Conservation (phyloP, 2,329 filamentous ascomycete genomes). For the Calonectria henricotiae region DNA sequence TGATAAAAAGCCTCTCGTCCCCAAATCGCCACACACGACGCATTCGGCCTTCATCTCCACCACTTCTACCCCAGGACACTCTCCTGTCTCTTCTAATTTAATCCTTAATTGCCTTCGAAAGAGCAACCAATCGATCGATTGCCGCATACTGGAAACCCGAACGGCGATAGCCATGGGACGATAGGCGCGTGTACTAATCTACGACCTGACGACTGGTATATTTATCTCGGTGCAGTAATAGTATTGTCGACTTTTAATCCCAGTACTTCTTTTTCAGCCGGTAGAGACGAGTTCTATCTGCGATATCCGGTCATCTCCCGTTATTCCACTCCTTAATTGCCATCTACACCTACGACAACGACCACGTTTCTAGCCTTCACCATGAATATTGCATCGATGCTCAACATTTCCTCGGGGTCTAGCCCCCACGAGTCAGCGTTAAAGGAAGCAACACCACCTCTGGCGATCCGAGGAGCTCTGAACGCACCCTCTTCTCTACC, state of each 20-base stretch:
- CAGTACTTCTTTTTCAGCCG: conserved; percentile 13
- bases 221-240: conserved; percentile 37
- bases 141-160: conserved; percentile 26
- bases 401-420: conserved; percentile 48
- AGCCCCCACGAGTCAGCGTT: conserved; percentile 33
- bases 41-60: conserved; percentile 33
- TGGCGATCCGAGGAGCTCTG: conserved; percentile 29
- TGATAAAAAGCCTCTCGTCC: conserved; percentile 44
- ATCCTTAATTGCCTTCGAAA: conserved; percentile 48
- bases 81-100: conserved; percentile 38
- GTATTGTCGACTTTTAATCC: conserved; percentile 39
- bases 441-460: conserved; percentile 35
- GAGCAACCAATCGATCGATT: conserved; percentile 42
- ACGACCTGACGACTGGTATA: conserved; percentile 37
- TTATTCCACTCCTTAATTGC: conserved; percentile 29
- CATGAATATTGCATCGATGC: conserved; percentile 46
- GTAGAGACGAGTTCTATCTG: conserved; percentile 18
- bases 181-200: conserved; percentile 41
- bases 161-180: conserved; percentile 40
- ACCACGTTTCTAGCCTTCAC: conserved; percentile 35
- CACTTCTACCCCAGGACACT: conserved; percentile 32
- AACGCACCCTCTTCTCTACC: conserved; percentile 48
- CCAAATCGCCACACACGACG: conserved; percentile 42
- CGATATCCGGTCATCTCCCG: background rate
- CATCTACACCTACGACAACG: background rate